Base-by-base conservation (phyloP, 768 basidiomycete species). In the Mycena amicta region DNA sequence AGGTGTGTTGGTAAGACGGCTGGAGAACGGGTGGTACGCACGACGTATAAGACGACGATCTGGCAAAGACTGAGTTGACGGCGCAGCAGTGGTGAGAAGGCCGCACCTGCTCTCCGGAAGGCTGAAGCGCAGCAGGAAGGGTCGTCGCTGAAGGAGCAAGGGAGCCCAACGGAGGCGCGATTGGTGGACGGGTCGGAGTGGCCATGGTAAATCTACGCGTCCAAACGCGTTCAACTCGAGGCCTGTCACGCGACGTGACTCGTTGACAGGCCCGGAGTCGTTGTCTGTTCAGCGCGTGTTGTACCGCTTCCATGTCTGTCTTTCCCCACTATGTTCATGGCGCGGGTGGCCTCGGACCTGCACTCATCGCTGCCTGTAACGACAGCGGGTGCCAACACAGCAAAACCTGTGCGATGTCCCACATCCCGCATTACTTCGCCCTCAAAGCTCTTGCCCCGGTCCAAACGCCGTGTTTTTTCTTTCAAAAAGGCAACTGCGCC, bases 1-100 rank as follows among this genome's bases (percentile, higher is more conserved):
- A 54, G 6, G 60, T 37, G 22, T 41, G 31, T 26, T 57, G 28
- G 51, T 40, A 55, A 49, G 52, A 63, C 33, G 31, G 39, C 41
- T 54, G 33, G 53, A 52, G 37, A 51, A 68, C 39, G 56, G 20
- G 54, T 43, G 46, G 53, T 52, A 80, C 88, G 65, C 73, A 90
- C 90, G 56, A 90, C 88, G 65, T 89, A 91, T 62, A 91, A 75
- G 30, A 89, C 84, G 41, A 90, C 86, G 55, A 87, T 82, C 90
- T 90, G 72, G 28, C 63, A 55, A 56, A 53, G 50, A 57, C 16
- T 43, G 55, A 37, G 59, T 57, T 60, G 57, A 46, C 51, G 18
- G 33, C 33, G 33, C 33, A 37, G 33, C 33, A 53, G 40, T 30
- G 61, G 55, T 59, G 54, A 59, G n/a, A n/a, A n/a, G n/a, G 49